Evolutionary conservation across 768 basidiomycete species (phyloP), one percentile per base, ranked within the genome.

Genomic region (Collybiopsis confluens): DNA sequence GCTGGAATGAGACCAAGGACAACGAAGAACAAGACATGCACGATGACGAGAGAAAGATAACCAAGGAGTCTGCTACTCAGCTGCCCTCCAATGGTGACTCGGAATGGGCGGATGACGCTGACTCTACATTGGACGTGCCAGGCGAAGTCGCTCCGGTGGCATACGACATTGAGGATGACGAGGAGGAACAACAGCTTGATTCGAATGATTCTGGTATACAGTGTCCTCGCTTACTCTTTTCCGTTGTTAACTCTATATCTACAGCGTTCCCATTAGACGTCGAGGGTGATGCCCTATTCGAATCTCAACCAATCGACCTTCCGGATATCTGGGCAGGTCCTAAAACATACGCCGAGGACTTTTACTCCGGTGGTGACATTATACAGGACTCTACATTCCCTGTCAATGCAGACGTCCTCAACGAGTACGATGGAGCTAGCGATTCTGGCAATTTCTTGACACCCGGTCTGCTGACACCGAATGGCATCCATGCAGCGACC

Each of bases 311-410:
- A 21, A 55, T 69, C 5, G 69, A 72, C 6, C 54, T 77, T 18
- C 56, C 60, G 18, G 75, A 77, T 59, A 68, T 68, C 26, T 78
- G 75, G 76, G 59, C 60, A 33, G 73, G 68, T 23, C 70, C 76
- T 4, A 63, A 62, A 24, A 68, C 63, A 5, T 73, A 70, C 41
- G 72, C 74, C 1, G 73, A 76, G 56, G 75, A 76, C 58, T 73
- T 68, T 54, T 75, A 73, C 54, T 68, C 74, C 4, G 77, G 75
- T 11, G 79, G 76, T 1, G 76, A 79, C 48, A 26, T 70, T 35
- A 24, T 45, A 13, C 45, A 46, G 15, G 57, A 50, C 3, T 54
- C 46, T 27, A 43, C 21, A 21, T 52, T 33, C 42, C 48, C 37
- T n/a, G 45, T 60, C 3, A 56, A 58, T 49, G 60, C 68, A 15